Base-by-base conservation (phyloP, 768 basidiomycete species). In the Tylopilus subfusipes region DNA sequence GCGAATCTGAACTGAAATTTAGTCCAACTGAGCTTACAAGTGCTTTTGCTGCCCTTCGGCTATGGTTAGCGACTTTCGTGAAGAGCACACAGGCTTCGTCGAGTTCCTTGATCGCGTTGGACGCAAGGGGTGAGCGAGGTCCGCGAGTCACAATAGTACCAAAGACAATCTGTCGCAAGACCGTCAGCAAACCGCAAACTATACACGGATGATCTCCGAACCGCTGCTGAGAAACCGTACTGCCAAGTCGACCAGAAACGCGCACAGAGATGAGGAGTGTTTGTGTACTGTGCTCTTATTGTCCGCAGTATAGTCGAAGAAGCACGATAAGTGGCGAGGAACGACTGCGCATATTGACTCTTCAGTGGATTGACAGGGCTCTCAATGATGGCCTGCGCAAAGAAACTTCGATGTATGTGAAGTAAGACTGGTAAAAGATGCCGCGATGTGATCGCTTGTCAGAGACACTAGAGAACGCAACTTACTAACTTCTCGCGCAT, bases 131-230 rank as follows among this genome's bases (percentile, higher is more conserved):
- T 1, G 84, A 88, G 7, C 79, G 73, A 6, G 90, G 90, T 4
- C 85, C 83, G 27, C 86, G 80, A 3, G 85, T 88, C 2, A 87
- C 90, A 19, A 92, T 84, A 5, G 86, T 85, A 4, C 88, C 90
- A 61, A 91, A 86, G 16, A 91, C 84, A 11, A 89, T 78, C 88
- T 90, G 53, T 33, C 10, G 16, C 25, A 10, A 29, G 43, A 25
- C 31, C 34, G 29, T 63, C 40, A 63, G 50, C 24, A 10, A 47
- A 22, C 21, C 16, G 39, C 12, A 11, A 29, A 9, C 31, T 3
- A 48, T n/a, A 24, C 19, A 39, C 13, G 4, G 42, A 54, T 2
- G 22, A 30, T 11, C 49, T 25, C 62, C 76, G 50, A 45, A 82
- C 79, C 48, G 78, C 81, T 27, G 83, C 78, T 12, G 76, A 78